These are phyloP conservation scores for Oryza longistaminata DNA, from an alignment of 176 grass and related monocot species.

Conservation along the genomic window DNA sequence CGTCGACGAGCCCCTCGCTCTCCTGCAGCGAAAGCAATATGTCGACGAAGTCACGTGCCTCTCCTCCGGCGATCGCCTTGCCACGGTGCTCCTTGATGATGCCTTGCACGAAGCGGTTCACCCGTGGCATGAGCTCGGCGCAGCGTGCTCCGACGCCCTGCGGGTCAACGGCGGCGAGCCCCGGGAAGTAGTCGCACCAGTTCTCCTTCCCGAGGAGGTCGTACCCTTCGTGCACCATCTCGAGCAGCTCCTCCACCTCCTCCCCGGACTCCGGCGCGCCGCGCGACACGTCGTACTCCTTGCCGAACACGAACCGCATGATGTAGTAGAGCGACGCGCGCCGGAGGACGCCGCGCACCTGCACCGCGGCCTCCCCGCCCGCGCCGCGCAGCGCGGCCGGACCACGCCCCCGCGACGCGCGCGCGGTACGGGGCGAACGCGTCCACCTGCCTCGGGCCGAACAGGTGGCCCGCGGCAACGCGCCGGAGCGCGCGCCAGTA, in stretches of 20 bases:
- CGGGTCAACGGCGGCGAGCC: conserved; percentile 62
- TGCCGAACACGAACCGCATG: conserved; percentile 86
- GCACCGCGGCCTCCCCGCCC: not conserved
- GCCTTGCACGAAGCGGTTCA: conserved; percentile 62
- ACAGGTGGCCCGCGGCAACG: conserved; percentile 60
- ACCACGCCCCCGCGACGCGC: conserved; percentile 44
- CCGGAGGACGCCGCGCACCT: conserved; percentile 61
- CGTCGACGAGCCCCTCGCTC: conserved; percentile 60
- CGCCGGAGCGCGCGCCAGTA: conserved; percentile 75
- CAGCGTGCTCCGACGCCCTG: conserved; percentile 63
- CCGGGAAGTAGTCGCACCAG: conserved; percentile 85
- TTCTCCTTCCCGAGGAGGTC: conserved; percentile 75
- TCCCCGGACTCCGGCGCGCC: not conserved
- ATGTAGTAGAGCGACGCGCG: conserved; percentile 79
- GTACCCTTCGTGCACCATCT: conserved; percentile 83
- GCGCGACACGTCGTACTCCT: conserved; percentile 54
- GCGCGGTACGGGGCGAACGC: conserved; percentile 63
- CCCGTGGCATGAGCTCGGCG: conserved; percentile 68
- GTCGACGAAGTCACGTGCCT: conserved; percentile 61
- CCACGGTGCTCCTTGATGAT: conserved; percentile 63
- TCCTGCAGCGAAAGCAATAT: conserved; percentile 71
- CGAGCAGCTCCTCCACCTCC: conserved; percentile 61
- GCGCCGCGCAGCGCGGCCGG: conserved; percentile 31
- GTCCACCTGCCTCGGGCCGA: conserved; percentile 70
- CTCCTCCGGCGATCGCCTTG: conserved; percentile 1